phyloP scores from a whole-genome alignment of 129 eudicot species.

The Flaveria trinervia region DNA sequence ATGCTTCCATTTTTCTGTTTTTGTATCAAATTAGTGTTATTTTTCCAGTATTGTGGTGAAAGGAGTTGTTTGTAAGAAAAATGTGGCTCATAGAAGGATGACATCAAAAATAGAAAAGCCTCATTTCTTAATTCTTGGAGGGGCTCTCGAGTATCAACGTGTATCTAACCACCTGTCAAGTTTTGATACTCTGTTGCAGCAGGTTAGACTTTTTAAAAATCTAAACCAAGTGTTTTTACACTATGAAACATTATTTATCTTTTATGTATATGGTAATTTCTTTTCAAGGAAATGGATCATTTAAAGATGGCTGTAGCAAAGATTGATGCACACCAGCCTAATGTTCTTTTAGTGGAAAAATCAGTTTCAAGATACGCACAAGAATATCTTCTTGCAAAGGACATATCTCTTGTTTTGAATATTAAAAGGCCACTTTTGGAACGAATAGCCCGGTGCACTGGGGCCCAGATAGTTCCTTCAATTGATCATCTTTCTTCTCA shows the following conservation, averaged over 20 bases:
- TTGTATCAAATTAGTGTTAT: constrained; percentile 20
- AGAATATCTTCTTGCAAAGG: constrained; percentile 87
- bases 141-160: constrained; percentile 98
- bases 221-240: constrained; percentile 1
- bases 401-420: constrained; percentile 88
- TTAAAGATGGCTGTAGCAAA: constrained; percentile 98
- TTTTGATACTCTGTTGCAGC: constrained; percentile 92
- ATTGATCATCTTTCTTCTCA: constrained; percentile 89
- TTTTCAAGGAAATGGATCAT: constrained; percentile 91
- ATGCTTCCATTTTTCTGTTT: constrained; percentile 18
- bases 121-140: constrained; percentile 84
- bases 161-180: constrained; percentile 90
- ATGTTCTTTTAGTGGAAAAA: constrained; percentile 94
- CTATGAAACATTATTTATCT: constrained; percentile 16
- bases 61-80: constrained; percentile 98
- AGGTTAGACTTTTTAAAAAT: constrained; percentile 46
- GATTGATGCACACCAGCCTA: constrained; percentile 85
- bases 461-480: constrained; percentile 91
- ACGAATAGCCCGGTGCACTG: constrained; percentile 96
- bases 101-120: constrained; percentile 79
- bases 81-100: constrained; percentile 97
- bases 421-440: constrained; percentile 92
- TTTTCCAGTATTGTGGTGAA: constrained; percentile 62
- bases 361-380: constrained; percentile 93
- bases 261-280: constrained; percentile 13